Percentiles rank a stretch among this genome's conserved stretches.
These are phyloP conservation scores for Pseudonitzschia multiseries DNA, from an alignment of 108 stramenopile species.

Conservation along the genomic window DNA sequence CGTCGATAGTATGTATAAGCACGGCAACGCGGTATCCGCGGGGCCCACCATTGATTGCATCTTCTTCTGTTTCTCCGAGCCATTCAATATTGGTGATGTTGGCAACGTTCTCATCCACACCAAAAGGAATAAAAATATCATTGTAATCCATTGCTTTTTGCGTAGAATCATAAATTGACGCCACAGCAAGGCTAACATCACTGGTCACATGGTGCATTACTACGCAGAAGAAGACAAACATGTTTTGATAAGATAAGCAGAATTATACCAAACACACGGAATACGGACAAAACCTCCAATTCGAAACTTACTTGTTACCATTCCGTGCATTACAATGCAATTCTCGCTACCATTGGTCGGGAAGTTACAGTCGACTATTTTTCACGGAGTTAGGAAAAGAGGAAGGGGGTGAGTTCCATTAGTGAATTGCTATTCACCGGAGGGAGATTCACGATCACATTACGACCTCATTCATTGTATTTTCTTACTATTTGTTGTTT, in stretches of 20 bases:
- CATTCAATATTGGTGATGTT: conserved; percentile 28
- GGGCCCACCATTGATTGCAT: conserved; percentile 20
- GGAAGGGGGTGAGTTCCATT: background rate
- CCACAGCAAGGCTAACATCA: conserved; percentile 20
- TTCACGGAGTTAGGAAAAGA: background rate
- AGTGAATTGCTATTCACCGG: background rate
- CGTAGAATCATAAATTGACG: conserved; percentile 34
- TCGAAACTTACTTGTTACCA: conserved; percentile 23
- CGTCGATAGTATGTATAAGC: background rate
- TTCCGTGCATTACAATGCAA: conserved; percentile 32
- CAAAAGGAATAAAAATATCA: conserved; percentile 4
- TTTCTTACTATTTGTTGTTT: conserved; percentile 9
- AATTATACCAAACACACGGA: background rate
- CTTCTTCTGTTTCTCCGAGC: conserved; percentile 31
- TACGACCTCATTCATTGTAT: background rate
- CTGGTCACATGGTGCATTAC: conserved; percentile 17
- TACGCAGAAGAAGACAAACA: background rate
- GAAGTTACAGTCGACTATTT: conserved; percentile 21
- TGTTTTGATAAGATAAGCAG: background rate
- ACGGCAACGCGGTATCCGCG: background rate
- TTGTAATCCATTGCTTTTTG: conserved; percentile 32
- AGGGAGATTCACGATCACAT: background rate
- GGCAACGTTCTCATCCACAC: conserved; percentile 5
- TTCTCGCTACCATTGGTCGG: background rate
- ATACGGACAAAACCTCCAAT: background rate